These are phyloP conservation scores for Trichoderma cornu-damae DNA, from an alignment of 2,329 filamentous ascomycete genomes.

Conservation along the genomic window DNA sequence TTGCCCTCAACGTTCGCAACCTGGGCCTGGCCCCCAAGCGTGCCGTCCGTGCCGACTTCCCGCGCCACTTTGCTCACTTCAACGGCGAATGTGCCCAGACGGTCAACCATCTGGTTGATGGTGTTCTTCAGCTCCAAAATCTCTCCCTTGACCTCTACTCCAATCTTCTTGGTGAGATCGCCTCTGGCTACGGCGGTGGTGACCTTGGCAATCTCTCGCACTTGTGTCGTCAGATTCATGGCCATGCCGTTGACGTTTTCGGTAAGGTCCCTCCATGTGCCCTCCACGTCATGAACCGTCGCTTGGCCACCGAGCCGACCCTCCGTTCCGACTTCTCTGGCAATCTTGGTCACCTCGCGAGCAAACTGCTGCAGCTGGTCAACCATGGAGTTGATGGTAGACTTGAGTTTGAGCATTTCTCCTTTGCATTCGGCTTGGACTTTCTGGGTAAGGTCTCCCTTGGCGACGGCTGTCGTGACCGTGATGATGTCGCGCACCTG, in stretches of 20 bases:
- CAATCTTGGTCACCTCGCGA: conserved; percentile 93
- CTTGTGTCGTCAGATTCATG: conserved; percentile 95
- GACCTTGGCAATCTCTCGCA: conserved; percentile 94
- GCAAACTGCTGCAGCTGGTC: conserved; percentile 96
- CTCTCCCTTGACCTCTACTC: conserved; percentile 87
- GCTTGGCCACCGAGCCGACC: conserved; percentile 91
- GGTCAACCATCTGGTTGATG: conserved; percentile 98
- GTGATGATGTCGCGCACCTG: conserved; percentile 94
- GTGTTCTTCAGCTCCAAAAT: conserved; percentile 94
- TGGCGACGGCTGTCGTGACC: conserved; percentile 66
- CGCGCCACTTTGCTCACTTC: conserved; percentile 93
- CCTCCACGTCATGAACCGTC: conserved; percentile 91
- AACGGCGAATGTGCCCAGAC: conserved; percentile 89
- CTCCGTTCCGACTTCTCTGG: conserved; percentile 93
- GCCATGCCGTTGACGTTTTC: conserved; percentile 98
- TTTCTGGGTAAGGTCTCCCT: conserved; percentile 92
- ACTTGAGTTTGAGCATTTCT: conserved; percentile 91
- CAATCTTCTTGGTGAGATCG: conserved; percentile 93
- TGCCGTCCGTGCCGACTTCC: conserved; percentile 94
- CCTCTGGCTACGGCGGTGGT: conserved; percentile 92
- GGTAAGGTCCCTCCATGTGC: conserved; percentile 94
- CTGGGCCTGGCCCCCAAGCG: conserved; percentile 86
- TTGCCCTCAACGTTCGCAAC: conserved; percentile 95
- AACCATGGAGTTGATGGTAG: conserved; percentile 99
- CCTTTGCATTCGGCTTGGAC: conserved; percentile 89